Conservation (phyloP, 257 asterid genomes). For the Nicotiana tomentosiformis region DNA sequence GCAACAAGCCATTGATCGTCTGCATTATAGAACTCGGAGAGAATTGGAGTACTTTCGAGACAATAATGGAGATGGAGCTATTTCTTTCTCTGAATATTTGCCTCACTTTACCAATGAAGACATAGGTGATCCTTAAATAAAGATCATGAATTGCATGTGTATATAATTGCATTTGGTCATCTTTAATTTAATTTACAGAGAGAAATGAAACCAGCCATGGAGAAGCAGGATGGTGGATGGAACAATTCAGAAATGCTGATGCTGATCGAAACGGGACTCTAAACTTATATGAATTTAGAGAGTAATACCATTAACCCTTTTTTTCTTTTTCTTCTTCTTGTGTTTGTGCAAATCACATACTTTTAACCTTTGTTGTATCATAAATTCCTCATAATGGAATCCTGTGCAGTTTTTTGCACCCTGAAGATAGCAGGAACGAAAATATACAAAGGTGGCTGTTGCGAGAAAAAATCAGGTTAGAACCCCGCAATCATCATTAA, state of each 20-base stretch:
- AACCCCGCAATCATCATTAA: not conserved
- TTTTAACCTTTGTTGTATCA: not conserved
- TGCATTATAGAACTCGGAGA: slow-evolving; percentile 14
- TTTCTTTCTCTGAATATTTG: slow-evolving; percentile 31
- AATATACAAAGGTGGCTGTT: slow-evolving; percentile 27
- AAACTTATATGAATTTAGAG: slow-evolving; percentile 32
- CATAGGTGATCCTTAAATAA: slow-evolving; percentile 15
- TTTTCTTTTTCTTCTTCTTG: too few relatives aligned
- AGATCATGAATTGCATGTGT: too few relatives aligned
- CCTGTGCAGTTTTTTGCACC: slow-evolving; percentile 28
- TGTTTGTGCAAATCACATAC: not conserved
- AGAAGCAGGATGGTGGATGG: slow-evolving; percentile 39
- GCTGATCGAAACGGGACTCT: slow-evolving; percentile 31
- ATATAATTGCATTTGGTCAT: not conserved
- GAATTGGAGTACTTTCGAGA: slow-evolving; percentile 21
- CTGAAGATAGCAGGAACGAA: slow-evolving; percentile 32
- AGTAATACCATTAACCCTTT: slow-evolving; percentile 5
- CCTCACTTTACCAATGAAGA: slow-evolving; percentile 22
- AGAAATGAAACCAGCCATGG: slow-evolving; percentile 22
- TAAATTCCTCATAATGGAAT: too few relatives aligned
- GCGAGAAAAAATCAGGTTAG: slow-evolving; percentile 26
- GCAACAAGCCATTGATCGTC: slow-evolving; percentile 24
- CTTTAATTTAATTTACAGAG: slow-evolving; percentile 16
- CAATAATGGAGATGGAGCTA: slow-evolving; percentile 27
- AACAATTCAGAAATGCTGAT: slow-evolving; percentile 35